These are phyloP conservation scores for Maudiozyma barnettii DNA, from an alignment of 805 yeast genomes.

Conservation along the genomic window DNA sequence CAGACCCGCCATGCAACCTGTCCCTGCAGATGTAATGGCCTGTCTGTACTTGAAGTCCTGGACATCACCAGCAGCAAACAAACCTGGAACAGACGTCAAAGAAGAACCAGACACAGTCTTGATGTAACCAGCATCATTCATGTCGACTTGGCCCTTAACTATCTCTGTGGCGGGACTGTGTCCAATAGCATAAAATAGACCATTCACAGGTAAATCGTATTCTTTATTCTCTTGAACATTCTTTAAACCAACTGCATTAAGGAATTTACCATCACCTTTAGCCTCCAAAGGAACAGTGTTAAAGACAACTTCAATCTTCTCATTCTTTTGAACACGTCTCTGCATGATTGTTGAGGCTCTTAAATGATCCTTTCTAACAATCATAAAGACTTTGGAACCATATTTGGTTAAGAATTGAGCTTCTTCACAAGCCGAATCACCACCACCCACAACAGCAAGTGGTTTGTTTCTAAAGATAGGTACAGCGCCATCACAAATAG, in stretches of 20 bases:
- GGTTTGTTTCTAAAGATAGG: conserved; percentile 98
- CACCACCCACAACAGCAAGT: conserved; percentile 96
- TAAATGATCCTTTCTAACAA: conserved; percentile 88
- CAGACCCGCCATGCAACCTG: conserved; percentile 98
- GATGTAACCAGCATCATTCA: conserved; percentile 84
- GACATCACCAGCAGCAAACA: conserved; percentile 98
- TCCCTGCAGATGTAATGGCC: conserved; percentile 98
- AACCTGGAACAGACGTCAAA: conserved; percentile 76
- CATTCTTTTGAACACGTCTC: conserved; percentile 75
- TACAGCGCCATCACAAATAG: conserved; percentile 99
- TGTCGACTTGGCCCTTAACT: conserved; percentile 65
- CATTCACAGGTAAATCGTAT: conserved; percentile 67
- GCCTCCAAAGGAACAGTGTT: conserved; percentile 81
- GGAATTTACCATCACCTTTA: conserved; percentile 84
- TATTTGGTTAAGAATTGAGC: conserved; percentile 94
- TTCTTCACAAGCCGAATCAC: conserved; percentile 99
- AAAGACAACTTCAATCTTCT: conserved; percentile 84
- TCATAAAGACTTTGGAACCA: conserved; percentile 88
- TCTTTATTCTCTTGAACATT: conserved; percentile 64
- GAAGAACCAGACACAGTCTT: conserved; percentile 85
- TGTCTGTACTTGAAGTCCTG: conserved; percentile 96
- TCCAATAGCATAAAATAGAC: conserved; percentile 96
- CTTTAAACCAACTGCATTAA: conserved; percentile 54
- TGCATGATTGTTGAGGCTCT: conserved; percentile 97
- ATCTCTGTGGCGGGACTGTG: conserved; percentile 91